Evolutionary conservation across 805 yeast genomes (phyloP).

Genomic region (Myxozyma kluyveri): DNA sequence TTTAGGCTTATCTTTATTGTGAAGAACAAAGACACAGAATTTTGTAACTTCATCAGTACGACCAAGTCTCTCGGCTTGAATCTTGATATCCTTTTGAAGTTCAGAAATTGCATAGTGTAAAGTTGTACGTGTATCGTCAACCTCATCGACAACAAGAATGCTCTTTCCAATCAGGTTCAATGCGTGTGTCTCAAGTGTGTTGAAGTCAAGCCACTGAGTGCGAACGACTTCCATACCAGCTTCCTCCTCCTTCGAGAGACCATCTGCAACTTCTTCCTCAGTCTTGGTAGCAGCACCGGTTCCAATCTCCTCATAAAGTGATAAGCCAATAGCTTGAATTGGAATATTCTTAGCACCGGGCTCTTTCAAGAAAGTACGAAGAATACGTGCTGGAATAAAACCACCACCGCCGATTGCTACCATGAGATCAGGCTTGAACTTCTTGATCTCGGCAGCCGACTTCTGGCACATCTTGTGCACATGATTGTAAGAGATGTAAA

Average conservation of each 20-base stretch:
- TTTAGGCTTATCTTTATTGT: conserved; percentile 80
- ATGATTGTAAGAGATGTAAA: conserved; percentile 71
- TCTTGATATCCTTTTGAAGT: conserved; percentile 61
- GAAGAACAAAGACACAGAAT: conserved; percentile 75
- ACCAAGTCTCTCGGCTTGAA: conserved; percentile 58
- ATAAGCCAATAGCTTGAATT: conserved; percentile 90
- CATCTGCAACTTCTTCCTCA: conserved; percentile 42
- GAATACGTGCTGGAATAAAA: conserved; percentile 93
- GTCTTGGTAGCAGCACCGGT: conserved; percentile 48
- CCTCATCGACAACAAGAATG: conserved; percentile 82
- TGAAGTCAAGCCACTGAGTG: conserved; percentile 88
- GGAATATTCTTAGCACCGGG: conserved; percentile 86
- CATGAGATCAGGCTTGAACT: conserved; percentile 80
- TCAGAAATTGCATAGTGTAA: conserved; percentile 79
- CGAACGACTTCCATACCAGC: conserved; percentile 80
- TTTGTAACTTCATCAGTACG: conserved; percentile 59
- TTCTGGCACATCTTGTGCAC: conserved; percentile 81
- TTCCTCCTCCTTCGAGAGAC: conserved; percentile 41
- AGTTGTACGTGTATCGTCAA: conserved; percentile 89
- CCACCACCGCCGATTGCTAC: conserved; percentile 98
- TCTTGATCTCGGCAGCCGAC: conserved; percentile 52
- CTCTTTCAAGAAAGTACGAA: conserved; percentile 86
- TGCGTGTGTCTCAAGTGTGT: conserved; percentile 63
- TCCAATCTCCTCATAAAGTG: conserved; percentile 80
- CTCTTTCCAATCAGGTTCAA: conserved; percentile 78